Conservation (phyloP, 345 rosid species). For the Raphanus sativus region DNA sequence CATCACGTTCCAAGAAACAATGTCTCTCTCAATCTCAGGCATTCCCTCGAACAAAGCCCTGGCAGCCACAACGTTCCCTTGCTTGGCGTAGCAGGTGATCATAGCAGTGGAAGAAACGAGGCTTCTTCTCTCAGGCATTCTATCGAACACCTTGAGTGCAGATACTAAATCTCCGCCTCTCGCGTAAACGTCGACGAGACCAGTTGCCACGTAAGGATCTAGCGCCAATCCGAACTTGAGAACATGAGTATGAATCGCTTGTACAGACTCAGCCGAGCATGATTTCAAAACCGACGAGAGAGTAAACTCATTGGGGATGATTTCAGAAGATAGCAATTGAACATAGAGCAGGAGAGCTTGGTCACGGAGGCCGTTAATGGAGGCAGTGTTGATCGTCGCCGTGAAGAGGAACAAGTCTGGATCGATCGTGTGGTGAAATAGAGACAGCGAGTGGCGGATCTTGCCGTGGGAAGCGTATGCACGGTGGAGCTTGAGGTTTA, state of each 20-base stretch:
- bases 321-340: conserved; percentile 46
- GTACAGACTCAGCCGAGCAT: conserved; percentile 48
- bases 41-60: conserved; percentile 48
- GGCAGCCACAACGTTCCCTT: conserved; percentile 54
- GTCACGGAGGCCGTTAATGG: conserved; percentile 41
- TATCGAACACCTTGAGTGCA: conserved; percentile 64
- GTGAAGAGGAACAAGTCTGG: conserved; percentile 65
- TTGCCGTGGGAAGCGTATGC: conserved; percentile 65
- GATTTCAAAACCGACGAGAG: conserved; percentile 70
- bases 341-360: conserved; percentile 51
- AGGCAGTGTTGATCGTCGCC: conserved; percentile 55
- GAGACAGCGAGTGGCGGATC: conserved; percentile 48
- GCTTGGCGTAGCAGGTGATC: conserved; percentile 71
- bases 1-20: conserved; percentile 75
- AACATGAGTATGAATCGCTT: conserved; percentile 52
- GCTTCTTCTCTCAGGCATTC: conserved; percentile 59
- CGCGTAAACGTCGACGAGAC: conserved; percentile 62
- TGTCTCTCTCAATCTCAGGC: conserved; percentile 46
- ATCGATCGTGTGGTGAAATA: conserved; percentile 50
- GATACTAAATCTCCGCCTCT: conserved; percentile 56
- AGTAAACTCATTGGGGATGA: conserved; percentile 67
- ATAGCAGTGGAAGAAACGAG: conserved; percentile 68
- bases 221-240: conserved; percentile 62
- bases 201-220: conserved; percentile 67
- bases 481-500: conserved; percentile 81